Conservation (phyloP, 2,329 filamentous ascomycete genomes). For the Cladophialophora carrionii region DNA sequence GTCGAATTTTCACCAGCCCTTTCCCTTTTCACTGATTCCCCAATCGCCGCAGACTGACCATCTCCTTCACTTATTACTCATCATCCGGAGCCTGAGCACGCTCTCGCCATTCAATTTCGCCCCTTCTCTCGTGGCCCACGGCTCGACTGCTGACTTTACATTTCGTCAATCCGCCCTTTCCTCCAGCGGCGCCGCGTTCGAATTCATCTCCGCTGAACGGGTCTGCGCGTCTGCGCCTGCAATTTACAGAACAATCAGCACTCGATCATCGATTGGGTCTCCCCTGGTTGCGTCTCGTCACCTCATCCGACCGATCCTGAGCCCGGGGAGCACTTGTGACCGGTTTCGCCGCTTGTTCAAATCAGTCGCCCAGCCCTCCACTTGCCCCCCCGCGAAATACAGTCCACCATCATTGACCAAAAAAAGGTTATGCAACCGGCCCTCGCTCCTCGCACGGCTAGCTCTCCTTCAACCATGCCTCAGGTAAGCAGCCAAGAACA, state of each 20-base stretch:
- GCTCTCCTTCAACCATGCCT: constrained; percentile 32
- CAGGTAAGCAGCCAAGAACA: constrained; percentile 35
- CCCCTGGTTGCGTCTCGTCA: neutral
- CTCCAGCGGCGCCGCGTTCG: neutral
- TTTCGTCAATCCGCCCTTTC: constrained; percentile 5
- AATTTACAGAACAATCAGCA: constrained; percentile 7
- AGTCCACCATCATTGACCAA: constrained; percentile 10
- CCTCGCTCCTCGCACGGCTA: constrained; percentile 34
- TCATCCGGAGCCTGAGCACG: constrained; percentile 15
- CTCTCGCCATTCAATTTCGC: neutral
- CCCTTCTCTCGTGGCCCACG: constrained; percentile 1
- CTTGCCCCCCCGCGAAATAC: constrained; percentile 13
- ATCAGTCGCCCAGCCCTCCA: constrained; percentile 14
- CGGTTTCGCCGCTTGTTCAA: constrained; percentile 4
- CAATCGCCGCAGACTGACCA: neutral
- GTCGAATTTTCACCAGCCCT: neutral
- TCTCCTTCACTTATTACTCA: constrained; percentile 24
- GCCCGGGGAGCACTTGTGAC: neutral
- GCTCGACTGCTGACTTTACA: constrained; percentile 10
- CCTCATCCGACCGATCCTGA: constrained; percentile 11
- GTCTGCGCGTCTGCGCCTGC: constrained; percentile 2
- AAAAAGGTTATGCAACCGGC: constrained; percentile 30
- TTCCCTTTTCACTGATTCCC: constrained; percentile 3
- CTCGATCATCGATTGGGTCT: constrained; percentile 7
- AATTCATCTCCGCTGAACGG: neutral